phyloP scores from a whole-genome alignment of 495 filamentous ascomycete genomes.

The Penicillium goetzii region DNA sequence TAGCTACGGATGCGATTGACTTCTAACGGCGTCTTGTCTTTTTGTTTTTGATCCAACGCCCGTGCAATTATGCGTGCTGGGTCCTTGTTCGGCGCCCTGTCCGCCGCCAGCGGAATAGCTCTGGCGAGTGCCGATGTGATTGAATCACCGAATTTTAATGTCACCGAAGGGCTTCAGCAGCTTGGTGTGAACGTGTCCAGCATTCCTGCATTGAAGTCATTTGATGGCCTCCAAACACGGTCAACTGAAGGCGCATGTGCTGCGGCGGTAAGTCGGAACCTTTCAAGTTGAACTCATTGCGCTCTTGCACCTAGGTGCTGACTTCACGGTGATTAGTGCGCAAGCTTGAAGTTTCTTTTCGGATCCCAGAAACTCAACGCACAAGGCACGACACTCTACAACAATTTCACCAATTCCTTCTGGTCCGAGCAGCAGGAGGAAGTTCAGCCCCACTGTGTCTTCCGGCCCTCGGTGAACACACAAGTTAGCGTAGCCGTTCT shows the following conservation, averaged over 20 bases:
- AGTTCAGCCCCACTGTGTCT: constrained; percentile 33
- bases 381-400: constrained; percentile 20
- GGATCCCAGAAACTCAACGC: constrained; percentile 15
- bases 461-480: constrained; percentile 26
- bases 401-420: constrained; percentile 33
- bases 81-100: constrained; percentile 17
- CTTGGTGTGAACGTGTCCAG: constrained; percentile 22
- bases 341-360: constrained; percentile 25
- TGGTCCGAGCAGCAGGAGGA: constrained; percentile 56
- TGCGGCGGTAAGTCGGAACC: constrained; percentile 16
- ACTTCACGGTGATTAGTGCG: constrained; percentile 9
- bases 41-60: neutral
- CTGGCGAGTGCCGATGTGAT: constrained; percentile 10
- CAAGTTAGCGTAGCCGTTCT: constrained; percentile 32
- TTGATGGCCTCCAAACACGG: constrained; percentile 12
- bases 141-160: constrained; percentile 22
- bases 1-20: neutral
- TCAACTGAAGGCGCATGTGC: constrained; percentile 20
- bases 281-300: neutral
- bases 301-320: neutral
- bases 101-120: constrained; percentile 11
- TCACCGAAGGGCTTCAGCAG: constrained; percentile 17
- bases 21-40: neutral
- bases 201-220: constrained; percentile 23
- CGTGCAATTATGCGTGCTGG: constrained; percentile 17